A percentile compares a stretch with the other conserved stretches of the same genome.
phyloP scores from a whole-genome alignment of 345 rosid species.

The Sapria himalayana region DNA sequence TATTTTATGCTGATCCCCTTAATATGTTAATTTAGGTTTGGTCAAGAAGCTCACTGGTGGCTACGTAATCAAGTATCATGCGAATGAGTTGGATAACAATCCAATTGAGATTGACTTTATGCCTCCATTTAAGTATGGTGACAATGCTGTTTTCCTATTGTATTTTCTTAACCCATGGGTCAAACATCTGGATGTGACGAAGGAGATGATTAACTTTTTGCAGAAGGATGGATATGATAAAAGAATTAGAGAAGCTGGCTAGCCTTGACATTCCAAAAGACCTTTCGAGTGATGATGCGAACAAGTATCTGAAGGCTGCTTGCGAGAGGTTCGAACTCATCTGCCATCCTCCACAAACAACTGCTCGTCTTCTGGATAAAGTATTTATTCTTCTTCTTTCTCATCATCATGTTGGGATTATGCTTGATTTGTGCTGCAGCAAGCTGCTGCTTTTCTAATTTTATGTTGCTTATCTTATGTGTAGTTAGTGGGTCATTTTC shows the following conservation, averaged over 20 bases:
- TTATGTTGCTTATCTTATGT: conserved; percentile 6
- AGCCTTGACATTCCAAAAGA: conserved; percentile 72
- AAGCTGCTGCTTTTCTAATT: neutral
- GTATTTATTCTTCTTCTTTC: conserved; percentile 14
- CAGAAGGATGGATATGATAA: conserved; percentile 84
- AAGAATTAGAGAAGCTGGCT: conserved; percentile 74
- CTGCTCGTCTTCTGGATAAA: conserved; percentile 75
- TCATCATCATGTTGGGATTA: neutral
- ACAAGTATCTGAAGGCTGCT: conserved; percentile 47
- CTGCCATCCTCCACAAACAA: conserved; percentile 86
- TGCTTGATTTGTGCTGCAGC: too few relatives aligned
- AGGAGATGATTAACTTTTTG: conserved; percentile 4
- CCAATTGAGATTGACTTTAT: conserved; percentile 92
- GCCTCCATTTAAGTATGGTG: conserved; percentile 74
- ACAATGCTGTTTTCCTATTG: neutral
- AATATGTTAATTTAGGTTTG: conserved; percentile 37
- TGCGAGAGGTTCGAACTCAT: conserved; percentile 59
- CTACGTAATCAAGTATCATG: conserved; percentile 70
- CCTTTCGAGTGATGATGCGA: conserved; percentile 63
- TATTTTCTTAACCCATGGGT: neutral
- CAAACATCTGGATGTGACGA: neutral
- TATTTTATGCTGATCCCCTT: too few relatives aligned
- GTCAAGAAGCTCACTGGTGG: conserved; percentile 75
- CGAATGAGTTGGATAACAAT: conserved; percentile 65
- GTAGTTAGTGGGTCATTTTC: conserved; percentile 90